Conservation (phyloP, 345 rosid species). For the Diplotaxis tenuifolia region DNA sequence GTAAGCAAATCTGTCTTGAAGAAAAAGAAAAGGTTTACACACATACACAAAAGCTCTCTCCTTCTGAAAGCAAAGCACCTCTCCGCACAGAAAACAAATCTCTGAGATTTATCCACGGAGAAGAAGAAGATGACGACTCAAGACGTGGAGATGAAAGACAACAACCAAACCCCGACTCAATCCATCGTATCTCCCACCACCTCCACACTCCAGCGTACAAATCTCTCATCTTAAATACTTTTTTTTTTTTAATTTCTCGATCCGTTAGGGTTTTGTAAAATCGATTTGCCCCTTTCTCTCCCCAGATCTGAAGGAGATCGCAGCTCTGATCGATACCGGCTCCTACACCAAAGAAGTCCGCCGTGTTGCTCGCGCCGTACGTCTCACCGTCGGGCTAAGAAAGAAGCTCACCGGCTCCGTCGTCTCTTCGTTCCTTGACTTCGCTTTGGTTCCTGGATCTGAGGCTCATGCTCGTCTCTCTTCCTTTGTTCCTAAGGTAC, state of each 20-base stretch:
- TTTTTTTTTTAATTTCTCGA: neutral
- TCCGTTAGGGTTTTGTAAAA: constrained; percentile 17
- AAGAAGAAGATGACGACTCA: constrained; percentile 50
- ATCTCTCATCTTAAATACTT: neutral
- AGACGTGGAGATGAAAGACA: constrained; percentile 75
- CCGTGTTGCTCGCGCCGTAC: constrained; percentile 65
- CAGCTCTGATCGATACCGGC: constrained; percentile 64
- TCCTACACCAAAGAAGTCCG: constrained; percentile 68
- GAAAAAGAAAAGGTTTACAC: neutral
- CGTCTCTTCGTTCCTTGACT: constrained; percentile 60
- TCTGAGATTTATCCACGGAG: constrained; percentile 5
- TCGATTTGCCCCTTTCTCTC: neutral
- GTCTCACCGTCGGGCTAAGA: constrained; percentile 62
- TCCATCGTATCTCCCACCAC: constrained; percentile 51
- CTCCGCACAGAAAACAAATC: neutral
- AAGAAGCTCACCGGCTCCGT: constrained; percentile 53
- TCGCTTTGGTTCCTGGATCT: constrained; percentile 57
- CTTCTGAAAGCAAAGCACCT: neutral
- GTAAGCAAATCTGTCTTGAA: neutral
- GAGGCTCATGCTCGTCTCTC: constrained; percentile 58
- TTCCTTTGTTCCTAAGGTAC: constrained; percentile 60
- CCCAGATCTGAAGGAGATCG: constrained; percentile 76
- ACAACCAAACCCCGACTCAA: constrained; percentile 53
- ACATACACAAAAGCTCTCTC: neutral
- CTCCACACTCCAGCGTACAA: constrained; percentile 60